Conservation (phyloP, 805 yeast species). For the Hanseniaspora thailandica region DNA sequence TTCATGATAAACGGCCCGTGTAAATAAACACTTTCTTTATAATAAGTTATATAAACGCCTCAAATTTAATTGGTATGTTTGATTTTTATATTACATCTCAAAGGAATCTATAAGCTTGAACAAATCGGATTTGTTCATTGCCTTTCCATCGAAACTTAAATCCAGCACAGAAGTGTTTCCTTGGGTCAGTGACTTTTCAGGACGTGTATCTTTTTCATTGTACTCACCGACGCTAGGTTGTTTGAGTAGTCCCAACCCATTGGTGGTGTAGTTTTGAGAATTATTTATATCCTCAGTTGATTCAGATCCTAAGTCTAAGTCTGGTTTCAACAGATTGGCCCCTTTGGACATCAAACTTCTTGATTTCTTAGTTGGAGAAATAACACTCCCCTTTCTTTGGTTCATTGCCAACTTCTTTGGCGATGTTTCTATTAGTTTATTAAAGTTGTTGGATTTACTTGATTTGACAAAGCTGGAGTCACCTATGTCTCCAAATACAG, state of each 20-base stretch:
- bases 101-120: conserved; percentile 33
- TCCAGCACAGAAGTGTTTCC: conserved; percentile 24
- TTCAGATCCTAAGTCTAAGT: neutral
- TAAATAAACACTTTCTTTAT: neutral
- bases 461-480: conserved; percentile 7
- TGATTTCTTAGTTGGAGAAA: neutral
- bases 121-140: conserved; percentile 34
- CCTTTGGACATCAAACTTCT: conserved; percentile 5
- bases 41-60: too few species aligned
- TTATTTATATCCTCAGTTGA: neutral
- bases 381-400: neutral
- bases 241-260: neutral
- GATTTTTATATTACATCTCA: conserved; percentile 12
- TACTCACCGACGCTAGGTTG: neutral
- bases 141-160: conserved; percentile 37
- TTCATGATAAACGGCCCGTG: neutral
- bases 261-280: neutral
- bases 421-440: conserved; percentile 11
- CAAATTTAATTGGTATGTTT: too few species aligned
- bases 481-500: conserved; percentile 4
- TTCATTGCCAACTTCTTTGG: conserved; percentile 9
- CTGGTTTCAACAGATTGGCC: neutral
- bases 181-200: neutral
- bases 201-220: neutral
- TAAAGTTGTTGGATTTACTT: conserved; percentile 1